phyloP scores from a whole-genome alignment of 2,329 filamentous ascomycete species.

The Sporothrix dimorphospora region DNA sequence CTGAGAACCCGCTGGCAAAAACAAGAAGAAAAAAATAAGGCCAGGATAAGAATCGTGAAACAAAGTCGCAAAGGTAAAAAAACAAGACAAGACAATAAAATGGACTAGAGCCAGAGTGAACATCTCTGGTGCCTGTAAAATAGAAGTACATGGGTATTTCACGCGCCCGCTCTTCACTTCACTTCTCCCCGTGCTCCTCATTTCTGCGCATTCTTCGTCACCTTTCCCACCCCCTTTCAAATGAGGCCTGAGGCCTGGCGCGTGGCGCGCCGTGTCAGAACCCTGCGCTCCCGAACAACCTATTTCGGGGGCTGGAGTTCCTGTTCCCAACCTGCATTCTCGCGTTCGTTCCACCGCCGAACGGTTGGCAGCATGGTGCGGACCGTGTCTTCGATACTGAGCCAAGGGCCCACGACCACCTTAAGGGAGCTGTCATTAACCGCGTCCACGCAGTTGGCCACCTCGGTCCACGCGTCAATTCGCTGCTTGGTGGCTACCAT shows the following conservation, averaged over 20 bases:
- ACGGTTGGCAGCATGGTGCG: constrained; percentile 46
- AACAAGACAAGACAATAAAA: constrained; percentile 7
- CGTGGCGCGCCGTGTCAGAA: not conserved
- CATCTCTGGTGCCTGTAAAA: not conserved
- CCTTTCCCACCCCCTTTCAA: not conserved
- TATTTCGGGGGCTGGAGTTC: constrained; percentile 32
- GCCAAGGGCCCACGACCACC: constrained; percentile 47
- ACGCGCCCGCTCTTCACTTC: not conserved
- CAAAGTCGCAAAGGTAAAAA: not conserved
- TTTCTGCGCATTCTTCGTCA: not conserved
- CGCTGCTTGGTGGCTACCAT: constrained; percentile 36
- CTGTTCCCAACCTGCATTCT: constrained; percentile 50
- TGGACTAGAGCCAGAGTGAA: not conserved
- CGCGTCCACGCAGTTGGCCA: constrained; percentile 37
- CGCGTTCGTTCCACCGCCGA: constrained; percentile 49
- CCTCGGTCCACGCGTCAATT: constrained; percentile 40
- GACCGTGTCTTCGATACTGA: constrained; percentile 50
- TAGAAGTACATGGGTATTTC: constrained; percentile 27
- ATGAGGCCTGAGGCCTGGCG: not conserved
- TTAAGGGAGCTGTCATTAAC: constrained; percentile 40
- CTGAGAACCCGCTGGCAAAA: not conserved
- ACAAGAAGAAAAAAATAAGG: not conserved
- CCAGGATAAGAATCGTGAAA: not conserved
- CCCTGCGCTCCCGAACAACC: not conserved
- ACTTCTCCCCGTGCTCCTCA: not conserved